Evolutionary conservation across 805 yeast species (phyloP), one percentile per base, ranked within the genome.

Genomic region (Yarrowia sp.): DNA sequence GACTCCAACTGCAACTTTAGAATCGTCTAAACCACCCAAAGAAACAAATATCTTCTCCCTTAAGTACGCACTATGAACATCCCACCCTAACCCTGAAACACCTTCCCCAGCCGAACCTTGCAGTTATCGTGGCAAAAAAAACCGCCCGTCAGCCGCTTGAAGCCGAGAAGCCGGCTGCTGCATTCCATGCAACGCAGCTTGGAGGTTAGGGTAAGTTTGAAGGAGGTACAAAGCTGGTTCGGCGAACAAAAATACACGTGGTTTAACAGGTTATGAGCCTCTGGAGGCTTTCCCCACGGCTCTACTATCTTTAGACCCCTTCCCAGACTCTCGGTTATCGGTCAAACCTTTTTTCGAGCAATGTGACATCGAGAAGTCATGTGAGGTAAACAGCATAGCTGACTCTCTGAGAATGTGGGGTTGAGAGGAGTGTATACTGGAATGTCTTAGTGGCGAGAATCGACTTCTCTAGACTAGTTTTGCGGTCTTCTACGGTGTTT

Each of bases 121-220:
- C n/a, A n/a, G n/a, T 27, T 13, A 9, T 16, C 2, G 24, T 6
- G 51, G 51, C 35, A 44, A 29, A 19, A 29, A 29, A 12, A 13
- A 0, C 35, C 51, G 51, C 51, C 16, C 13, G 35, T 29, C 29
- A 44, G 35, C 51, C 51, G 51, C 35, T 44, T 44, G 24, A n/a
- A 44, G 24, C 51, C 51, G 51, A 19, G 51, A 39, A 39, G 44
- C 29, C 27, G 29, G 42, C 16, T 36, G 42, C 42, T 39, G 44
- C 44, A 39, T 39, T 39, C 44, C 44, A 22, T 39, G 44, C 44
- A 22, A n/a, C 18, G 27, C 22, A 21, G 18, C 4, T 24, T 42
- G 46, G 29, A 7, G 41, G 41, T 19, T 19, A 36, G 41, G 41
- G 25, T 36, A 19, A n/a, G n/a, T n/a, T n/a, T n/a, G n/a, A n/a